Percentiles rank a stretch among this genome's conserved stretches.
phyloP scores from a whole-genome alignment of 2,329 filamentous ascomycete species.

The Stemphylium vesicarium region DNA sequence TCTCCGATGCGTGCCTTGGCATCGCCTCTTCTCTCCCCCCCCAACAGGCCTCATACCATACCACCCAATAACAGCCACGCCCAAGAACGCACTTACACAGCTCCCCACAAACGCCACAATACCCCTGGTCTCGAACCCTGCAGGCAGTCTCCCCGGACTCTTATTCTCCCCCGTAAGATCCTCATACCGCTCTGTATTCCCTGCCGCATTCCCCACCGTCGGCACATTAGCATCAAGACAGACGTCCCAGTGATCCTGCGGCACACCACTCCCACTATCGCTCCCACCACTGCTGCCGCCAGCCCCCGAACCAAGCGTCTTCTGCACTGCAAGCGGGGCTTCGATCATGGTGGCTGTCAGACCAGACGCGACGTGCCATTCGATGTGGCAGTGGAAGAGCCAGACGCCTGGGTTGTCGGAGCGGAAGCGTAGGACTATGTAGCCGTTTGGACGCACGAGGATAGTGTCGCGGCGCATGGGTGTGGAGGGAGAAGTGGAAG shows the following conservation, averaged over 20 bases:
- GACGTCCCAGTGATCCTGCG: slow-evolving; percentile 64
- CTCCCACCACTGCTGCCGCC: background rate
- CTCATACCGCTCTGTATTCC: slow-evolving; percentile 67
- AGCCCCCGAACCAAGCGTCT: slow-evolving; percentile 51
- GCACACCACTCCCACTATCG: slow-evolving; percentile 56
- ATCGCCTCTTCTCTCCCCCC: background rate
- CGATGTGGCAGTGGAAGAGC: slow-evolving; percentile 44
- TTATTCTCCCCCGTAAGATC: slow-evolving; percentile 61
- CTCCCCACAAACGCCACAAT: slow-evolving; percentile 79
- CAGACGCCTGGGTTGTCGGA: slow-evolving; percentile 57
- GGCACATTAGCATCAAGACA: slow-evolving; percentile 63
- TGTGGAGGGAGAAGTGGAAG: slow-evolving; percentile 30
- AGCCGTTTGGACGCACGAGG: slow-evolving; percentile 60
- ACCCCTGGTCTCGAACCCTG: slow-evolving; percentile 73
- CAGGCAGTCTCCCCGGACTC: slow-evolving; percentile 63
- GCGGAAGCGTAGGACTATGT: slow-evolving; percentile 62
- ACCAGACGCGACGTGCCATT: slow-evolving; percentile 54
- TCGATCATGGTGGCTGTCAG: slow-evolving; percentile 61
- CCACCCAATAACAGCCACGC: slow-evolving; percentile 70
- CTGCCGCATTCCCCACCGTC: slow-evolving; percentile 74
- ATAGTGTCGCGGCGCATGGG: slow-evolving; percentile 61
- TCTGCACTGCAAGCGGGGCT: slow-evolving; percentile 63
- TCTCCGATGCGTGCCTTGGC: no score
- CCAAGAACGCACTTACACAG: slow-evolving; percentile 70
- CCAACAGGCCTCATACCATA: slow-evolving; percentile 61